Evolutionary conservation across 2,329 filamentous ascomycete species (phyloP).

Genomic region (Diaporthe helianthi): DNA sequence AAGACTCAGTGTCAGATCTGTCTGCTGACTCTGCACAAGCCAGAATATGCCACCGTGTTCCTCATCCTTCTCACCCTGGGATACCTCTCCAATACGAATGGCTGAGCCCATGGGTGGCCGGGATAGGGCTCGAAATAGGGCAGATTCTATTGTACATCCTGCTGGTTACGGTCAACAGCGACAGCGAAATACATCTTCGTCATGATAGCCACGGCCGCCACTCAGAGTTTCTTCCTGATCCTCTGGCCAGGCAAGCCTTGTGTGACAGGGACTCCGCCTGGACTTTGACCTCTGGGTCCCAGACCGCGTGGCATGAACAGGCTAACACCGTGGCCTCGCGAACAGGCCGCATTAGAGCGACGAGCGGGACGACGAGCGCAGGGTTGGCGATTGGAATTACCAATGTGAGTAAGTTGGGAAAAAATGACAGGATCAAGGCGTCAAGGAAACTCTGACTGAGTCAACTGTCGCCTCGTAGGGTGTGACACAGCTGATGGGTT

Average conservation of each 20-base stretch:
- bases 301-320: neutral
- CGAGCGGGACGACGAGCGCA: conserved; percentile 48
- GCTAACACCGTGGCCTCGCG: neutral
- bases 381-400: conserved; percentile 48
- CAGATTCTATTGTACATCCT: conserved; percentile 49
- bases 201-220: conserved; percentile 48
- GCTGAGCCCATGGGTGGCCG: conserved; percentile 39
- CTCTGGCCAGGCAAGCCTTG: conserved; percentile 45
- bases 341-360: conserved; percentile 47
- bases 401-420: conserved; percentile 38
- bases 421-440: neutral
- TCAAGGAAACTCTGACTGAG: neutral
- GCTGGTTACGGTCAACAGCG: conserved; percentile 46
- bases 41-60: conserved; percentile 36
- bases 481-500: conserved; percentile 44
- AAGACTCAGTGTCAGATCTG: neutral
- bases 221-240: conserved; percentile 48
- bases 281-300: neutral
- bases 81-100: conserved; percentile 37
- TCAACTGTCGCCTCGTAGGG: conserved; percentile 32
- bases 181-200: conserved; percentile 49
- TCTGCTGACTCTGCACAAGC: neutral
- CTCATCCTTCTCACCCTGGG: conserved; percentile 39
- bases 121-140: conserved; percentile 42
- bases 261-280: neutral